Evolutionary conservation across 345 rosid species (phyloP).

Genomic region (Conringia planisiliqua): DNA sequence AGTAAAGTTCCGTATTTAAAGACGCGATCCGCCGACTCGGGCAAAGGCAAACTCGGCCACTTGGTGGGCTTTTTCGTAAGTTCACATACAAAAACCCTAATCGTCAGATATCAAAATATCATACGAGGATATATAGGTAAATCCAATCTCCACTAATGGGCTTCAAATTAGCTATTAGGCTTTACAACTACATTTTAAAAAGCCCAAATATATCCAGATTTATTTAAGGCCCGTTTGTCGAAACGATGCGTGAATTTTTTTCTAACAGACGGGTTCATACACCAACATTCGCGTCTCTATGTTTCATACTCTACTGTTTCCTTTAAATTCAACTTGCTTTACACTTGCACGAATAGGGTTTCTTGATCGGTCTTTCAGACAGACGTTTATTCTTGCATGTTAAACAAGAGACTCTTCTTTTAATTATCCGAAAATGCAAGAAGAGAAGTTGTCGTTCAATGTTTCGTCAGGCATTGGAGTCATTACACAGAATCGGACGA

Average conservation of each 20-base stretch:
- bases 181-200: background rate
- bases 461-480: background rate
- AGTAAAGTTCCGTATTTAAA: background rate
- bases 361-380: too few relatives aligned
- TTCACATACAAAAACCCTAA: background rate
- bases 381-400: background rate
- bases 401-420: background rate
- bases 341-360: background rate
- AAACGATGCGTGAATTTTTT: background rate
- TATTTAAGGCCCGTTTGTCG: background rate
- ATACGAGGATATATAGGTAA: conserved; percentile 3
- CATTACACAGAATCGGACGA: background rate
- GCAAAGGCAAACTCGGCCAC: conserved; percentile 24
- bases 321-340: conserved; percentile 17
- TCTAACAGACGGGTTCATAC: background rate
- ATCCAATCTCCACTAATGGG: background rate
- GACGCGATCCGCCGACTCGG: conserved; percentile 25
- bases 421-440: background rate
- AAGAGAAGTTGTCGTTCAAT: background rate
- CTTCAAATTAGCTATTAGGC: background rate
- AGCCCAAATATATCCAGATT: background rate
- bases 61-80: background rate
- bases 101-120: background rate
- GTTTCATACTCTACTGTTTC: background rate
- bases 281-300: conserved; percentile 11